Percentiles rank a stretch among this genome's conserved stretches.
phyloP scores from a whole-genome alignment of 768 basidiomycete genomes.

The Coprinopsis sp. region DNA sequence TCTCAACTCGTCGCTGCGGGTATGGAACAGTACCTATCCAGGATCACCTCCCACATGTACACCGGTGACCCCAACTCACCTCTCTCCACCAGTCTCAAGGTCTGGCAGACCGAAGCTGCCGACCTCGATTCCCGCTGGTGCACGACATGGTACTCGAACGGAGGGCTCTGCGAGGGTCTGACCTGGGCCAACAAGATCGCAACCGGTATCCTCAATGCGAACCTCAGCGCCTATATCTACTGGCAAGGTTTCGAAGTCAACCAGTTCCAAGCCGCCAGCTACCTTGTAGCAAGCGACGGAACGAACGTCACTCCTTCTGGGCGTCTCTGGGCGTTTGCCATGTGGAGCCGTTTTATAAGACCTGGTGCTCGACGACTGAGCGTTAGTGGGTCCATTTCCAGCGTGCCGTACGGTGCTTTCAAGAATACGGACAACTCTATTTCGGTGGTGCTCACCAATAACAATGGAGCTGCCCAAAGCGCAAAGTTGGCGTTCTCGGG shows the following conservation, averaged over 20 bases:
- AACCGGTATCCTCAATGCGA: slow-evolving; percentile 15
- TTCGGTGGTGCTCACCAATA: slow-evolving; percentile 13
- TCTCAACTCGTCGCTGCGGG: slow-evolving; percentile 10
- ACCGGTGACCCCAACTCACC: slow-evolving; percentile 14
- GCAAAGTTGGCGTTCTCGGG: slow-evolving; percentile 9
- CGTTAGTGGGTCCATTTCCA: slow-evolving; percentile 5
- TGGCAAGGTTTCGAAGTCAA: slow-evolving; percentile 16
- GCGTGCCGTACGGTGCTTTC: slow-evolving; percentile 12
- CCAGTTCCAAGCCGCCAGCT: slow-evolving; percentile 14
- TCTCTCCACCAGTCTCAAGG: slow-evolving; percentile 12
- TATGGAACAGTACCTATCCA: slow-evolving; percentile 11
- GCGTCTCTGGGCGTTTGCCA: slow-evolving; percentile 13
- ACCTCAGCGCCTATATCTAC: slow-evolving; percentile 14
- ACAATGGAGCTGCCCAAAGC: slow-evolving; percentile 9
- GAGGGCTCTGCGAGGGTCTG: slow-evolving; percentile 13
- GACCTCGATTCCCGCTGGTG: slow-evolving; percentile 16
- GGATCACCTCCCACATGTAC: slow-evolving; percentile 13
- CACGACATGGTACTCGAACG: slow-evolving; percentile 16
- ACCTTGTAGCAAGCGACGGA: slow-evolving; percentile 13
- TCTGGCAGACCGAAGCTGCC: slow-evolving; percentile 14
- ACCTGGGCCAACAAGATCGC: slow-evolving; percentile 16
- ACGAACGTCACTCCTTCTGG: slow-evolving; percentile 12
- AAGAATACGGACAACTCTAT: slow-evolving; percentile 9
- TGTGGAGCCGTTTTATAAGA: slow-evolving; percentile 12
- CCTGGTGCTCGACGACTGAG: slow-evolving; percentile 12